Conservation (phyloP, 768 basidiomycete genomes). For the Exsudoporus frostii region DNA sequence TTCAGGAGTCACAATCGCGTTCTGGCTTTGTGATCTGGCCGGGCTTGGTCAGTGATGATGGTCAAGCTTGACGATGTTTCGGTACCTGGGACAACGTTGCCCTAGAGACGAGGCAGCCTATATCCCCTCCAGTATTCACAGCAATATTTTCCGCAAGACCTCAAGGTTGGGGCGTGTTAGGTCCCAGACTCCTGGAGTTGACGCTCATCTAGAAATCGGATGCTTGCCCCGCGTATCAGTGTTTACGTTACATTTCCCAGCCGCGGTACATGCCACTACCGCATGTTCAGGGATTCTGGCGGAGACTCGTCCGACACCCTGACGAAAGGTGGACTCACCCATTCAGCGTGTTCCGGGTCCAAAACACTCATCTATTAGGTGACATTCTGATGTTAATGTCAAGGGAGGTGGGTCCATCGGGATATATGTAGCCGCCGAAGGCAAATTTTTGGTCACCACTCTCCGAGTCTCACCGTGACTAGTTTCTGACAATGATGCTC, state of each 20-base stretch:
- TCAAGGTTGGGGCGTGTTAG: slow-evolving; percentile 16
- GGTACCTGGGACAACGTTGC: slow-evolving; percentile 3
- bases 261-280: slow-evolving; percentile 5
- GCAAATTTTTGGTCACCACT: not conserved
- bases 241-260: slow-evolving; percentile 7
- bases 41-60: not conserved
- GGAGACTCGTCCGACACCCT: slow-evolving; percentile 1
- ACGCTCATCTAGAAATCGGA: slow-evolving; percentile 11
- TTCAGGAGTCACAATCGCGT: slow-evolving; percentile 3
- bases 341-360: slow-evolving; percentile 11
- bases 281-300: slow-evolving; percentile 16
- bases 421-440: slow-evolving; percentile 16
- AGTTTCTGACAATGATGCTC: not conserved
- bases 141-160: slow-evolving; percentile 1
- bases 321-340: slow-evolving; percentile 11
- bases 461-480: not conserved
- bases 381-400: slow-evolving; percentile 1
- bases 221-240: not conserved
- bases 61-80: not conserved
- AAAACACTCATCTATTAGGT: slow-evolving; percentile 8
- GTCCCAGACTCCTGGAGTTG: not conserved
- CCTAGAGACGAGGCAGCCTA: slow-evolving; percentile 6
- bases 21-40: not conserved
- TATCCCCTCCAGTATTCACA: slow-evolving; percentile 10
- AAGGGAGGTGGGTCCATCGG: not conserved